Conservation (phyloP, 2,329 filamentous ascomycete genomes). For the Biscogniauxia mediterranea region DNA sequence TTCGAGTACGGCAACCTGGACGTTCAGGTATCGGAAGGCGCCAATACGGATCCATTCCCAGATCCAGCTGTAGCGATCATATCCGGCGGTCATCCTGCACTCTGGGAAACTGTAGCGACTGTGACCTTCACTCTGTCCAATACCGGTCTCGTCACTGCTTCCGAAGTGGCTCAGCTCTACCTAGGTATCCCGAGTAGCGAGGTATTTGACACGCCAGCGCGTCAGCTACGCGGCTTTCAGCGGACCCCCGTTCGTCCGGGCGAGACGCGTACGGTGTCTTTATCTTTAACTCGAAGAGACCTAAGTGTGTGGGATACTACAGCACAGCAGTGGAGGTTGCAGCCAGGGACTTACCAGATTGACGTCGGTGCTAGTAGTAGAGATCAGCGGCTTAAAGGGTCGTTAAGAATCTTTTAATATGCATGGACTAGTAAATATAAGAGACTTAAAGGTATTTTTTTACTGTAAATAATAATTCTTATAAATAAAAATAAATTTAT, state of each 20-base stretch:
- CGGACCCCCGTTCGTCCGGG: constrained; percentile 60
- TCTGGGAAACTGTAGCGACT: constrained; percentile 52
- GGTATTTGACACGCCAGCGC: constrained; percentile 58
- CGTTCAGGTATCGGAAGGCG: constrained; percentile 45
- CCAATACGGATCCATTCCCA: constrained; percentile 32
- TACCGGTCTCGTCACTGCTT: constrained; percentile 40
- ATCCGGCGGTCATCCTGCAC: constrained; percentile 60
- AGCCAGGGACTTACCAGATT: constrained; percentile 5
- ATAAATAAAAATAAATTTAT: too few species aligned
- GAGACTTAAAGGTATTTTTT: too few species aligned
- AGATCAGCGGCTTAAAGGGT: constrained; percentile 5
- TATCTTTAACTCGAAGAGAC: constrained; percentile 63
- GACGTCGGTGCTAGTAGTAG: constrained; percentile 6
- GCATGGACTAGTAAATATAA: too few species aligned
- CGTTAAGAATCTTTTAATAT: neutral
- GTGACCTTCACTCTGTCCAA: constrained; percentile 51
- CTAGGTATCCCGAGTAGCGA: constrained; percentile 35
- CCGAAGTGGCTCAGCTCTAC: constrained; percentile 44
- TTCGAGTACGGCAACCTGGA: constrained; percentile 60
- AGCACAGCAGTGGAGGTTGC: constrained; percentile 62
- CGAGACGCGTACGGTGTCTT: constrained; percentile 48
- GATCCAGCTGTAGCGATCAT: constrained; percentile 55
- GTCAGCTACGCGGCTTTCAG: constrained; percentile 68
- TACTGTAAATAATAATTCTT: too few species aligned
- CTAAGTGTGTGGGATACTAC: constrained; percentile 68